A percentile compares a stretch with the other conserved stretches of the same genome.
These are phyloP conservation scores for Lyophyllum decastes DNA, from an alignment of 768 basidiomycete genomes.

Conservation along the genomic window DNA sequence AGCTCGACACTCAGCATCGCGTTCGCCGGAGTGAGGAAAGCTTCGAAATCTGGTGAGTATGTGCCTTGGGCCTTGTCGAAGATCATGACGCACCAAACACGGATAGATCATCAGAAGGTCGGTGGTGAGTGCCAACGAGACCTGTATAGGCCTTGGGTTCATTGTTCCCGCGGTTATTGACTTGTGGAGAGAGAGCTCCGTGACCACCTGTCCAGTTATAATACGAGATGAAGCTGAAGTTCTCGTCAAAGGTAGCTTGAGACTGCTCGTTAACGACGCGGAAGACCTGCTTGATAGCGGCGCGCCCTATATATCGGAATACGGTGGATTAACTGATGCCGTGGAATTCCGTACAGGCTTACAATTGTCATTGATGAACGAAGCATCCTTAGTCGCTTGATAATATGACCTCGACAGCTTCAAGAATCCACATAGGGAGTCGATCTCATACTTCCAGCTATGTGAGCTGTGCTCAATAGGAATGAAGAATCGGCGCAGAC, in stretches of 20 bases:
- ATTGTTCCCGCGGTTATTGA: conserved; percentile 69
- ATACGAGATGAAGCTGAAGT: conserved; percentile 75
- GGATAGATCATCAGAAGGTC: conserved; percentile 77
- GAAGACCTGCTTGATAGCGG: conserved; percentile 71
- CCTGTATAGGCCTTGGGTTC: conserved; percentile 79
- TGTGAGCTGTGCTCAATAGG: not conserved
- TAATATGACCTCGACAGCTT: conserved; percentile 78
- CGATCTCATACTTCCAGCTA: conserved; percentile 65
- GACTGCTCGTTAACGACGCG: conserved; percentile 79
- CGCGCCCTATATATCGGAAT: conserved; percentile 49
- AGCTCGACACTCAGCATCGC: conserved; percentile 83
- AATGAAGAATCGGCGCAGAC: conserved; percentile 30
- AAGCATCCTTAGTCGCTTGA: conserved; percentile 66
- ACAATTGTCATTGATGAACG: conserved; percentile 76
- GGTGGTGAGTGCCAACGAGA: conserved; percentile 73
- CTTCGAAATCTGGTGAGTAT: conserved; percentile 30
- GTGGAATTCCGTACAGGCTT: conserved; percentile 17
- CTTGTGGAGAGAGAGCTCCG: conserved; percentile 63
- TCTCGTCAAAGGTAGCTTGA: conserved; percentile 64
- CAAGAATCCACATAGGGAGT: conserved; percentile 77
- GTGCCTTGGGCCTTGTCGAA: not conserved
- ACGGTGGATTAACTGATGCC: not conserved
- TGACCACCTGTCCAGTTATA: conserved; percentile 82
- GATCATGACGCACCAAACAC: conserved; percentile 50
- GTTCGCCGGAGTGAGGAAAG: conserved; percentile 78